A percentile compares a stretch with the other conserved stretches of the same genome.
Evolutionary conservation across 1,139 yeast species (phyloP).

Genomic region (Hansenula anomala): DNA sequence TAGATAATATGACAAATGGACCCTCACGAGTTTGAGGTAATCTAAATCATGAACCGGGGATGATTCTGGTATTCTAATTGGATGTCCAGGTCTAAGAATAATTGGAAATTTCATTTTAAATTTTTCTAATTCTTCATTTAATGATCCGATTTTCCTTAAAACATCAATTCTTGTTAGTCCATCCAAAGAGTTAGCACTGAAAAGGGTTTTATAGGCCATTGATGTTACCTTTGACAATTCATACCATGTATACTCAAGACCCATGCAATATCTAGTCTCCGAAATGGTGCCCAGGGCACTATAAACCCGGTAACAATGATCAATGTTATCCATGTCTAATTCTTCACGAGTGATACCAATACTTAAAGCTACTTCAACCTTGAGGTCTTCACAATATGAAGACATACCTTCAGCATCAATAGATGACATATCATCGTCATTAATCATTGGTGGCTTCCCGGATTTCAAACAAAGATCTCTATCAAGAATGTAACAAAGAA

Average conservation of each 20-base stretch:
- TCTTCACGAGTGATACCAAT: conserved; percentile 7
- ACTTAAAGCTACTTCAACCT: conserved; percentile 1
- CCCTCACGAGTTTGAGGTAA: background rate
- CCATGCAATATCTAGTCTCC: conserved; percentile 4
- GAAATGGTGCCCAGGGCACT: conserved; percentile 1
- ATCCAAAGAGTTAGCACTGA: conserved; percentile 22
- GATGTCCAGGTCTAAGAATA: conserved; percentile 13
- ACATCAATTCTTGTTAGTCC: conserved; percentile 21
- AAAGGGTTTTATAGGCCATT: conserved; percentile 21
- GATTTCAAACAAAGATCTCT: conserved; percentile 46
- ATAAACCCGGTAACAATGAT: conserved; percentile 3
- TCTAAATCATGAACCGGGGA: background rate
- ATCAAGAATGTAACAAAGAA: conserved; percentile 50
- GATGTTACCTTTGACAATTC: conserved; percentile 19
- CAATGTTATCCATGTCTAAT: conserved; percentile 10
- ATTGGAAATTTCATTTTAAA: conserved; percentile 27
- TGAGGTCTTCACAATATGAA: conserved; percentile 8
- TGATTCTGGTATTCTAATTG: background rate
- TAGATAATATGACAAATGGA: background rate
- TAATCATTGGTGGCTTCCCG: conserved; percentile 55
- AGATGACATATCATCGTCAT: conserved; percentile 41
- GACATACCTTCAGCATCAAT: conserved; percentile 9
- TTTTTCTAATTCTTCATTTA: conserved; percentile 24
- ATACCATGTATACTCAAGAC: conserved; percentile 12
- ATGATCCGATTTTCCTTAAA: conserved; percentile 17